These are phyloP conservation scores for Nicotiana attenuata DNA, from an alignment of 257 asterid genomes.

Conservation along the genomic window DNA sequence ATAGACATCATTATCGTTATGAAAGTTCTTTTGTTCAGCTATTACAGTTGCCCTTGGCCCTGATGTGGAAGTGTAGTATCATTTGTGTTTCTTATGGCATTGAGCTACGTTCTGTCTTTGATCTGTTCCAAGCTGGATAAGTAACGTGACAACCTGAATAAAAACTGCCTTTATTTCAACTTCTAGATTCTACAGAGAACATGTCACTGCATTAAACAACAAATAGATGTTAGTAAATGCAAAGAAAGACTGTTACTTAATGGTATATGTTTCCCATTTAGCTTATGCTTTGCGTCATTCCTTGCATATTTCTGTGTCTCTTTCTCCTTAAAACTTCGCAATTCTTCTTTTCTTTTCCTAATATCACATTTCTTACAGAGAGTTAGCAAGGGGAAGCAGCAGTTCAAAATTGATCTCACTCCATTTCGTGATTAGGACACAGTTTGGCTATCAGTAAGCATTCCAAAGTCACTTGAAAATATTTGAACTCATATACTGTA, in stretches of 20 bases:
- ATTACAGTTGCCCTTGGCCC: not conserved
- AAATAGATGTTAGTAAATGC: not conserved
- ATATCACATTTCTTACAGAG: conserved; percentile 33
- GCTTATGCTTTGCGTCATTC: not conserved
- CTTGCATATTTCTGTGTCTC: not conserved
- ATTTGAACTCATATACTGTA: not conserved
- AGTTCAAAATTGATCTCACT: conserved; percentile 71
- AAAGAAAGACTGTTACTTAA: not conserved
- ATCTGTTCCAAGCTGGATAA: not conserved
- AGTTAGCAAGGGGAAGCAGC: conserved; percentile 86
- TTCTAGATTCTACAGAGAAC: not conserved
- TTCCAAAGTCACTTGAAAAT: not conserved
- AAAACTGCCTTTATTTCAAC: not conserved
- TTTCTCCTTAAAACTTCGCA: not conserved
- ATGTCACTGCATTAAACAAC: not conserved
- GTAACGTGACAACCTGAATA: not conserved
- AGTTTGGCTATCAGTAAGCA: conserved; percentile 9
- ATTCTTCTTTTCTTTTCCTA: not conserved
- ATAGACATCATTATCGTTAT: not conserved
- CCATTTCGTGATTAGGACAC: conserved; percentile 39
- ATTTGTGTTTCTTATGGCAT: not conserved
- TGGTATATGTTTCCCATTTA: not conserved
- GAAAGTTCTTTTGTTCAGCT: not conserved
- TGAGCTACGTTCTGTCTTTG: not conserved
- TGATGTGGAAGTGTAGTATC: not conserved